These are phyloP conservation scores for Hypoxylon sp. DNA, from an alignment of 2,329 filamentous ascomycete genomes.

Conservation along the genomic window DNA sequence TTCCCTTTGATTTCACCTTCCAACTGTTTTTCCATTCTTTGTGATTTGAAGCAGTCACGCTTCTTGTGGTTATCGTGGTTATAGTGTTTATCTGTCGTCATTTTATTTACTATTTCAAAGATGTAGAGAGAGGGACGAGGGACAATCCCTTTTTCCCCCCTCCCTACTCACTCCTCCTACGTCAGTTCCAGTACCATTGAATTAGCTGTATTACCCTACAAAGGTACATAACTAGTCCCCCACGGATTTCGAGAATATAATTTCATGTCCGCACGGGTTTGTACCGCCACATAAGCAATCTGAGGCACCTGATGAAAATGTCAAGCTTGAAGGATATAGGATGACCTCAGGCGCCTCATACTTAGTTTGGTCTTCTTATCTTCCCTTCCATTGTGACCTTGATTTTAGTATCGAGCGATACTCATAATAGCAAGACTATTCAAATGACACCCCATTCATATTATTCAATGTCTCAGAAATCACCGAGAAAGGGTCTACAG, in stretches of 20 bases:
- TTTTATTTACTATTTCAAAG: conserved; percentile 8
- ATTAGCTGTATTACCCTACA: conserved; percentile 4
- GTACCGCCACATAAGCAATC: conserved; percentile 22
- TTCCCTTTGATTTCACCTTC: conserved; percentile 23
- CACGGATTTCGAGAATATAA: conserved; percentile 18
- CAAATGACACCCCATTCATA: conserved; percentile 27
- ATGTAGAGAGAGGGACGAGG: conserved; percentile 2
- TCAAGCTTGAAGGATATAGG: conserved; percentile 25
- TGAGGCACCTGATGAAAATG: conserved; percentile 10
- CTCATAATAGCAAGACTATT: conserved; percentile 25
- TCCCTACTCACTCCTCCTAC: conserved; percentile 37
- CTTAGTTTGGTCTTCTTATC: conserved; percentile 11
- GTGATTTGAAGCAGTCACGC: conserved; percentile 21
- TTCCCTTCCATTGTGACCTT: conserved; percentile 10
- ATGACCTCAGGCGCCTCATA: conserved; percentile 6
- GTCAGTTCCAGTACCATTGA: conserved; percentile 37
- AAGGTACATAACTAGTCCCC: background rate
- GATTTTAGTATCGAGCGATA: conserved; percentile 16
- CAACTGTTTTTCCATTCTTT: conserved; percentile 16
- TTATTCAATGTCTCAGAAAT: conserved; percentile 38
- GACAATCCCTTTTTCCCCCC: conserved; percentile 14
- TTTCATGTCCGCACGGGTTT: conserved; percentile 16
- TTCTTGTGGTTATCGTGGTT: conserved; percentile 16
- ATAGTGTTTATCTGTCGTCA: background rate
- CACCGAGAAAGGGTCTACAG: conserved; percentile 33